phyloP scores from a whole-genome alignment of 768 basidiomycete genomes.

The Panellus pusillus region DNA sequence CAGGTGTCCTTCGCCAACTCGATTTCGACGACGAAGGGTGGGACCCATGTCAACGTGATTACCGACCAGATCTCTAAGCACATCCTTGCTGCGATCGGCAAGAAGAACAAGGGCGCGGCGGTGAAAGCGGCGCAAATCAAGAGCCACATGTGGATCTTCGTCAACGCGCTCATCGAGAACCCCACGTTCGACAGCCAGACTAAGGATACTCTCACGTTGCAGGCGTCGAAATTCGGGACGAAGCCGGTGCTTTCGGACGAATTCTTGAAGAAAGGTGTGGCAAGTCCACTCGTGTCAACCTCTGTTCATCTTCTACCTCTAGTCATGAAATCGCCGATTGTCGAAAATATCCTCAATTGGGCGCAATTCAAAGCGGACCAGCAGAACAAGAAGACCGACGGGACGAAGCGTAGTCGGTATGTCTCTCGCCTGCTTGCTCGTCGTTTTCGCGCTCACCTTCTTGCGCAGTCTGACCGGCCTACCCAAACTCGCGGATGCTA shows the following conservation, averaged over 20 bases:
- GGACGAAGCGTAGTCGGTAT: constrained; percentile 82
- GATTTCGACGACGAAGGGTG: constrained; percentile 95
- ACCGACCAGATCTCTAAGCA: constrained; percentile 89
- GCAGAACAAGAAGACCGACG: constrained; percentile 94
- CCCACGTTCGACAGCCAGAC: constrained; percentile 99
- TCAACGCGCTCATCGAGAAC: constrained; percentile 95
- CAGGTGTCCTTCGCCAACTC: constrained; percentile 98
- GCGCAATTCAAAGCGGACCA: constrained; percentile 97
- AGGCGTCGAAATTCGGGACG: constrained; percentile 85
- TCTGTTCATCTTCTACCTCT: not conserved
- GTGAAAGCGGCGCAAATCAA: constrained; percentile 94
- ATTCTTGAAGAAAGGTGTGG: constrained; percentile 91
- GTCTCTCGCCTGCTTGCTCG: constrained; percentile 18
- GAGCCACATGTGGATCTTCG: constrained; percentile 98
- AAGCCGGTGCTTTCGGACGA: constrained; percentile 85
- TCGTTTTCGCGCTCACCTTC: not conserved
- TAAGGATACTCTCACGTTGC: constrained; percentile 91
- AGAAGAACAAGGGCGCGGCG: constrained; percentile 97
- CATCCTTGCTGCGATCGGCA: constrained; percentile 77
- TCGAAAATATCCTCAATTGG: constrained; percentile 93
- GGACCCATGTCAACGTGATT: constrained; percentile 85
- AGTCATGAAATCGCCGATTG: constrained; percentile 88
- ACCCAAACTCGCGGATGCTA: constrained; percentile 93
- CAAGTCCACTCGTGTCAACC: not conserved
- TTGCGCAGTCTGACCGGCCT: constrained; percentile 76